phyloP scores from a whole-genome alignment of 2,329 filamentous ascomycete species.

The Exserohilum rostratum region DNA sequence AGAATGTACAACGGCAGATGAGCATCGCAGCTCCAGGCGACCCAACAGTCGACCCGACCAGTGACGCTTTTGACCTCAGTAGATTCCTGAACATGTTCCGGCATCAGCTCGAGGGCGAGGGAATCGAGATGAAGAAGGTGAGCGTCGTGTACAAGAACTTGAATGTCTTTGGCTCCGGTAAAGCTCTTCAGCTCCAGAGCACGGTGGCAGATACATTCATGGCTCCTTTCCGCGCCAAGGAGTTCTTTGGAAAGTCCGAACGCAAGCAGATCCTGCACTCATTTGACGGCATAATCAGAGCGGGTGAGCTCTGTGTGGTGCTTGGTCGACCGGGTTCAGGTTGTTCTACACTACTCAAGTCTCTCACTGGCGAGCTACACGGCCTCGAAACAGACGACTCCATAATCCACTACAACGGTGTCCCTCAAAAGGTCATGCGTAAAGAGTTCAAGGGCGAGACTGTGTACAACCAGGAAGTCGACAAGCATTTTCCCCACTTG shows the following conservation, averaged over 20 bases:
- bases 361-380: constrained; percentile 64
- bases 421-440: constrained; percentile 50
- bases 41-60: constrained; percentile 59
- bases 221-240: constrained; percentile 63
- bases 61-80: constrained; percentile 59
- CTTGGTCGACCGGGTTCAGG: constrained; percentile 61
- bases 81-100: constrained; percentile 60
- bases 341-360: constrained; percentile 69
- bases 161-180: constrained; percentile 69
- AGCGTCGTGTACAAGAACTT: constrained; percentile 70
- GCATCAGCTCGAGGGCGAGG: constrained; percentile 60
- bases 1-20: constrained; percentile 24
- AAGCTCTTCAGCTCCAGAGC: constrained; percentile 70
- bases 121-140: constrained; percentile 59
- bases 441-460: constrained; percentile 56
- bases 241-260: constrained; percentile 55
- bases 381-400: constrained; percentile 63
- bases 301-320: constrained; percentile 57
- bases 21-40: constrained; percentile 47
- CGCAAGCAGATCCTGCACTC: constrained; percentile 62
- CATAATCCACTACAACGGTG: constrained; percentile 67
- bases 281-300: constrained; percentile 60
- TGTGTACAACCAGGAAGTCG: constrained; percentile 56
- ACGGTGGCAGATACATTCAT: constrained; percentile 67
- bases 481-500: constrained; percentile 63